phyloP scores from a whole-genome alignment of 2,329 filamentous ascomycete genomes.

The Penicillium hordei region DNA sequence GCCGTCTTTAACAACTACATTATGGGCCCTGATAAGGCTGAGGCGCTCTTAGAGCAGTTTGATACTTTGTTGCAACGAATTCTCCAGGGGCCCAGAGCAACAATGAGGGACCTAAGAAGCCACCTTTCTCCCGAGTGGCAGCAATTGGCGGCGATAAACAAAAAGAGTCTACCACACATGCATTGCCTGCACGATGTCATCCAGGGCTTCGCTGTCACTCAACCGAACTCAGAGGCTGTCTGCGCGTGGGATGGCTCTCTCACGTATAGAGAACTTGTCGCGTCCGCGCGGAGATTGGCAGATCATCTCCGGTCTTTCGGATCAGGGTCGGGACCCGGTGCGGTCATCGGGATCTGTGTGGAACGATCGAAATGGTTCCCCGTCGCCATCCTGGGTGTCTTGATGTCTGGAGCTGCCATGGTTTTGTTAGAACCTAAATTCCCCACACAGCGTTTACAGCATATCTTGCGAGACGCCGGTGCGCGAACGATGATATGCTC shows the following conservation, averaged over 20 bases:
- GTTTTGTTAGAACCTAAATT: slow-evolving; percentile 10
- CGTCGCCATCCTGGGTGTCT: slow-evolving; percentile 8
- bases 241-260: slow-evolving; percentile 15
- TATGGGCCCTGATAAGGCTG: not conserved
- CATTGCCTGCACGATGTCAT: not conserved
- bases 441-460: not conserved
- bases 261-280: slow-evolving; percentile 7
- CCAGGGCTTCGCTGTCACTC: not conserved
- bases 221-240: slow-evolving; percentile 9
- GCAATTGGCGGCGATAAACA: not conserved
- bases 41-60: not conserved
- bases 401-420: slow-evolving; percentile 12
- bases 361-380: slow-evolving; percentile 8
- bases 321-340: not conserved
- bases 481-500: slow-evolving; percentile 5
- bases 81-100: not conserved
- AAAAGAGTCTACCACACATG: slow-evolving; percentile 10
- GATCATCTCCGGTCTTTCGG: not conserved
- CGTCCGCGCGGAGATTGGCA: not conserved
- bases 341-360: slow-evolving; percentile 2
- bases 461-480: not conserved
- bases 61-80: not conserved
- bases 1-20: not conserved
- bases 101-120: not conserved
- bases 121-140: not conserved